Evolutionary conservation across 495 filamentous ascomycete genomes (phyloP).

Genomic region (Paragyromitra xinjiangensis): DNA sequence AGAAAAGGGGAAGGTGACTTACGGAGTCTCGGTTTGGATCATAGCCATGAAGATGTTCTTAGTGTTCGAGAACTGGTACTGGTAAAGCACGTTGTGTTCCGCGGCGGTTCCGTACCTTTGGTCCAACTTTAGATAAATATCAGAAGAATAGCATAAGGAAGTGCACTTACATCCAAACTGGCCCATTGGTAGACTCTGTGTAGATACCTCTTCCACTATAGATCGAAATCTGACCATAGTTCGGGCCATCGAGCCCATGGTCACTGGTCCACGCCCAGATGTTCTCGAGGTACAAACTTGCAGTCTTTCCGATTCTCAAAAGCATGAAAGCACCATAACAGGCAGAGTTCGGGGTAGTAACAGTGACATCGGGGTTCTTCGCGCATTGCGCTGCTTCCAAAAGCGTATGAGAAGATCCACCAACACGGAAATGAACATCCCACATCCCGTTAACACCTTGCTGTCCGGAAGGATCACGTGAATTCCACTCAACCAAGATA

Average conservation of each 20-base stretch:
- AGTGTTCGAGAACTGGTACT: slow-evolving; percentile 83
- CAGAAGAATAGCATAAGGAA: too few species aligned
- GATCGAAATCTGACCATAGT: slow-evolving; percentile 85
- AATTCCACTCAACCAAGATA: slow-evolving; percentile 90
- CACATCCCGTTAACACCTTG: slow-evolving; percentile 82
- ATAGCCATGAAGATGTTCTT: slow-evolving; percentile 83
- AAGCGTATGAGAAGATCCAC: slow-evolving; percentile 81
- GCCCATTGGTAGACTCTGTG: slow-evolving; percentile 70
- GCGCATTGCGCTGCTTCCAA: slow-evolving; percentile 79
- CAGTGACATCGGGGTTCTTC: slow-evolving; percentile 71
- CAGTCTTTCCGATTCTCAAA: slow-evolving; percentile 76
- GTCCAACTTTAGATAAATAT: slow-evolving; percentile 7
- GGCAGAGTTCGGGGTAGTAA: slow-evolving; percentile 62
- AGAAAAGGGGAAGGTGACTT: slow-evolving; percentile 27
- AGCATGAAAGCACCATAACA: slow-evolving; percentile 84
- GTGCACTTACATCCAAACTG: slow-evolving; percentile 65
- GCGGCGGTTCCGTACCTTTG: slow-evolving; percentile 74
- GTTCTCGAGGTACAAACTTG: slow-evolving; percentile 85
- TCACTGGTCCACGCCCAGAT: slow-evolving; percentile 96
- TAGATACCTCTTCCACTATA: slow-evolving; percentile 90
- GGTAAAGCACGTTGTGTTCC: slow-evolving; percentile 90
- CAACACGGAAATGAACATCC: slow-evolving; percentile 90
- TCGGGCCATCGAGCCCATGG: slow-evolving; percentile 82
- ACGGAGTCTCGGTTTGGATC: slow-evolving; percentile 89
- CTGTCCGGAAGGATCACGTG: slow-evolving; percentile 65